Conservation (phyloP, 352 stramenopile genomes). For the Phytophthora lateralis region DNA sequence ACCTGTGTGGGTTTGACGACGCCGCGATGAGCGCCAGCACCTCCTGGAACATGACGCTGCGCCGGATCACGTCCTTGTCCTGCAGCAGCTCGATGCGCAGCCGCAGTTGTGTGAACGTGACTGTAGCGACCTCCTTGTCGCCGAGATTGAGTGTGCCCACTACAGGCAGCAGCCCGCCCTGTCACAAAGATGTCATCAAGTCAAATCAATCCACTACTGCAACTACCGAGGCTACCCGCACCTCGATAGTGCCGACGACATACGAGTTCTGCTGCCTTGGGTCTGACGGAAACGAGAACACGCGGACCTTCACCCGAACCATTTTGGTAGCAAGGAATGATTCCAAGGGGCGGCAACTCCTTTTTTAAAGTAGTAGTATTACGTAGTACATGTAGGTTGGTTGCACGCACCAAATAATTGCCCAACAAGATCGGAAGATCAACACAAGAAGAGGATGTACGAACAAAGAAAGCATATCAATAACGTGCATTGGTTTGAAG, state of each 20-base stretch:
- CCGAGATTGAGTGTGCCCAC: constrained; percentile 72
- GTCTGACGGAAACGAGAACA: constrained; percentile 79
- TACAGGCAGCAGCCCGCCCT: constrained; percentile 65
- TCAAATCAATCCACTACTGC: not conserved
- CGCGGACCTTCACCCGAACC: constrained; percentile 65
- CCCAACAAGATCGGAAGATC: not conserved
- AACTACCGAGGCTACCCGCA: constrained; percentile 8
- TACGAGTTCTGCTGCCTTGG: constrained; percentile 78
- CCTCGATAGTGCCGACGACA: constrained; percentile 71
- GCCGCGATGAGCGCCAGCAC: constrained; percentile 64
- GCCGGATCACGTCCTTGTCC: constrained; percentile 66
- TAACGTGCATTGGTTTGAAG: constrained; percentile 18
- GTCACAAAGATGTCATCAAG: not conserved
- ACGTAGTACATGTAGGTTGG: too few species aligned
- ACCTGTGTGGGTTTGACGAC: constrained; percentile 66
- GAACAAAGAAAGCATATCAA: constrained; percentile 12
- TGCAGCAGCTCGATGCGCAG: constrained; percentile 72
- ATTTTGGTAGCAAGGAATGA: constrained; percentile 8
- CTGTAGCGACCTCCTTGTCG: constrained; percentile 50
- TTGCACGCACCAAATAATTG: not conserved
- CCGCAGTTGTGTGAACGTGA: constrained; percentile 72
- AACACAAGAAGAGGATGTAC: too few species aligned
- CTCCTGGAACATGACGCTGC: constrained; percentile 80
- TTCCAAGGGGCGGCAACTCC: constrained; percentile 3
- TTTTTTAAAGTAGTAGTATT: too few species aligned